These are phyloP conservation scores for Senecio squalidus DNA, from an alignment of 140 eudicot genomes.

Conservation along the genomic window DNA sequence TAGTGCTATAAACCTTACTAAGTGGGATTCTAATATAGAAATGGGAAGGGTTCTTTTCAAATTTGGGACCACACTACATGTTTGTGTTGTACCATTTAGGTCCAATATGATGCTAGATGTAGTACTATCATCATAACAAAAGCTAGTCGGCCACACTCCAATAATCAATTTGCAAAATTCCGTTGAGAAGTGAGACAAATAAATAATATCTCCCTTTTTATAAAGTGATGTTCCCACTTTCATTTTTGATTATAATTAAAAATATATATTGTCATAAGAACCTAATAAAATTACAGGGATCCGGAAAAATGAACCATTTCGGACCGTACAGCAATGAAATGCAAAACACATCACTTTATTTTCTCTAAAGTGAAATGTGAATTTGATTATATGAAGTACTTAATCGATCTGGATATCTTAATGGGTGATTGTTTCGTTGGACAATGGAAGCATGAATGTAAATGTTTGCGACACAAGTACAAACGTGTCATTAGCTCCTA, in stretches of 20 bases:
- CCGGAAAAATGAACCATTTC: no score
- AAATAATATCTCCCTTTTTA: conserved; percentile 11
- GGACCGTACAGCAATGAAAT: no score
- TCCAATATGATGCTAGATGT: conserved; percentile 35
- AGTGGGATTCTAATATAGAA: no score
- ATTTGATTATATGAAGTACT: not conserved
- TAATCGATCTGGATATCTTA: not conserved
- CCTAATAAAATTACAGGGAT: no score
- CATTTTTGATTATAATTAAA: not conserved
- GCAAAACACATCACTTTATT: no score
- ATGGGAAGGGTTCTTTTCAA: no score
- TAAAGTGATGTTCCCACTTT: not conserved
- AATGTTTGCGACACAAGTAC: conserved; percentile 15
- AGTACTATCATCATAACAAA: conserved; percentile 36
- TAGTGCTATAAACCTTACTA: no score
- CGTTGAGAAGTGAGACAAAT: conserved; percentile 20
- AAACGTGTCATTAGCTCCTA: conserved; percentile 31
- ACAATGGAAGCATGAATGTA: not conserved
- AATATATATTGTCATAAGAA: no score
- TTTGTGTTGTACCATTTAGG: conserved; percentile 24
- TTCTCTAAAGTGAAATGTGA: no score
- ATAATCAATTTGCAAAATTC: conserved; percentile 31
- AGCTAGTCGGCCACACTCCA: conserved; percentile 51
- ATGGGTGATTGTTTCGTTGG: not conserved
- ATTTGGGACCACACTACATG: conserved; percentile 48